Evolutionary conservation across 805 yeast species (phyloP), one percentile per base, ranked within the genome.

Genomic region (Candida ovalis): DNA sequence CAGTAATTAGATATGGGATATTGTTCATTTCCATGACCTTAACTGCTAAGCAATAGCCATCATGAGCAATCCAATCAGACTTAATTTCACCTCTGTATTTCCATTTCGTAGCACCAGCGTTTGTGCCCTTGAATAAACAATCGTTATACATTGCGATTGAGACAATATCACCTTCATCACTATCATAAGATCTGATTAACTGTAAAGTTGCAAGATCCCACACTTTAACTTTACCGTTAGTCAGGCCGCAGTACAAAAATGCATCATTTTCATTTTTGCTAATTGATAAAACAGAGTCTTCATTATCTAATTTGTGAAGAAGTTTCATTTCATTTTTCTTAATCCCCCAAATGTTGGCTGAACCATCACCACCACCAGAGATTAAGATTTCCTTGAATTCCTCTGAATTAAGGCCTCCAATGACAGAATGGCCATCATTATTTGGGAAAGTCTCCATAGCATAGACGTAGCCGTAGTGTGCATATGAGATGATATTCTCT

Each of bases 351-450:
- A 89, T 63, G 57, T 88, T 88, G n/a, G 86, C 78, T 8, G 77
- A 57, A 0, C 97, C 98, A 67, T 94, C 98, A 41, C 98, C 98
- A 44, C 96, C 96, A 24, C 95, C 92, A 2, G 87, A 74, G 3
- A 84, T 66, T 7, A 86, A 60, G 9, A 70, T 63, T 35, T 75
- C 76, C 4, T 65, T 51, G 39, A 45, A 58, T n/a, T 53, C 55
- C 19, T 61, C 65, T 1, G 64, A 56, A 6, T 57, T 49, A 8
- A 30, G 22, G 33, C 55, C 58, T 18, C 60, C 62, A 40, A 64
- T 28, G 10, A 56, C 48, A 4, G 51, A 53, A 19, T 48, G 37
- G 3, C 58, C 61, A 24, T 62, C 54, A 9, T 50, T 43, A 39
- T 58, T 53, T 9, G 48, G 49, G 19, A 73, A 51, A 21, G 62